Evolutionary conservation across 2,329 filamentous ascomycete species (phyloP), one percentile per base, ranked within the genome.

Genomic region (Fusarium sp.): DNA sequence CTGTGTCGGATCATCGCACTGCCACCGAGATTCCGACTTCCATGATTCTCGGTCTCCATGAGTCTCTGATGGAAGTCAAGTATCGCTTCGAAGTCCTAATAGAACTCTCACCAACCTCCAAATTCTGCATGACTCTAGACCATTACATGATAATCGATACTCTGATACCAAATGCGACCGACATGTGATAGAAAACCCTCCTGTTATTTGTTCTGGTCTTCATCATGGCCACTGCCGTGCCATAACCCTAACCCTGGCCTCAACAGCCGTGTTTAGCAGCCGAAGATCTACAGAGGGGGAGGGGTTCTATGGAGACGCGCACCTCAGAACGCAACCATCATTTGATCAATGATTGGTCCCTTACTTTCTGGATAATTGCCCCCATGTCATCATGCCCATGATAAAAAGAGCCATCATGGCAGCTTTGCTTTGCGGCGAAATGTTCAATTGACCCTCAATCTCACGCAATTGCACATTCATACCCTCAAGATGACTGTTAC

Each of bases 181-280:
- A 13, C 8, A 25, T 4, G 13, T 27, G 10, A 14, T 13, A 30
- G 11, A 1, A 7, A 7, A 22, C 7, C 6, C 22, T 54, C n/a
- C 27, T 54, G 14, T 27, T 9, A 6, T 37, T n/a, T 32, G 10
- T 44, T 40, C 45, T 54, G 27, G 32, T 22, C 13, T 17, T 35
- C 41, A 54, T 54, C 41, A 54, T 37, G 41, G 40, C 25, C 47
- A 30, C 23, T 20, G 46, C 27, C 46, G 17, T 37, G 22, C 14
- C 14, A 48, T 53, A 53, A 63, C 25, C 20, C 49, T 56, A 53
- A 55, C 59, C 57, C 67, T 56, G 53, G 43, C 33, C 67, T 59
- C 71, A 73, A 73, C 67, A 72, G 72, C 72, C 72, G 72, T 73
- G 67, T 60, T 63, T 49, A 50, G 60, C 45, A 74, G 63, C 72